phyloP scores from a whole-genome alignment of 768 basidiomycete genomes.

The Mycena vulgaris region DNA sequence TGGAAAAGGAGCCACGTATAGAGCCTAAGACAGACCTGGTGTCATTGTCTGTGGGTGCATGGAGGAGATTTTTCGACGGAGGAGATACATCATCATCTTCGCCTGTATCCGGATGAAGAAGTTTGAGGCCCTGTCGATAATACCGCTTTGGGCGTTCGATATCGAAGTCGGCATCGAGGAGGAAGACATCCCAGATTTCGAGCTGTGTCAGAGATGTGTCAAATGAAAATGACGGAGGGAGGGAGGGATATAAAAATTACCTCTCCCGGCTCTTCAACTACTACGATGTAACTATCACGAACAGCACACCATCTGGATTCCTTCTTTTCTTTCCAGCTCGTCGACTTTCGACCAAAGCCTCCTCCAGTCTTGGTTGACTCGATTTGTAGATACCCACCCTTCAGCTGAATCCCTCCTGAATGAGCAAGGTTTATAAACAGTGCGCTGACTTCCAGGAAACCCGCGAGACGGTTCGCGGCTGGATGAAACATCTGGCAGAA shows the following conservation, averaged over 20 bases:
- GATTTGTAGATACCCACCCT: constrained; percentile 87
- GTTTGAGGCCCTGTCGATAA: constrained; percentile 87
- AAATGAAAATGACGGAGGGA: not conserved
- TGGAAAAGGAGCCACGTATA: constrained; percentile 63
- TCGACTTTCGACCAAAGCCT: constrained; percentile 77
- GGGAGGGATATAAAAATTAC: constrained; percentile 52
- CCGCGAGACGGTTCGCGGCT: constrained; percentile 88
- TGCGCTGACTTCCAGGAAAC: constrained; percentile 94
- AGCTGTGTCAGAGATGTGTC: constrained; percentile 59
- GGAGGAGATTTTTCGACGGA: constrained; percentile 20
- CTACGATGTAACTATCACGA: constrained; percentile 92
- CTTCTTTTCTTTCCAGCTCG: constrained; percentile 70
- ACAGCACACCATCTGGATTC: constrained; percentile 92
- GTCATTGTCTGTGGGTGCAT: constrained; percentile 47
- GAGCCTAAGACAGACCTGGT: constrained; percentile 63
- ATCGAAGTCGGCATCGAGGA: constrained; percentile 89
- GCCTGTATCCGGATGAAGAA: constrained; percentile 62
- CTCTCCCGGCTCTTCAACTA: constrained; percentile 89
- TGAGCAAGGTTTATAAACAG: constrained; percentile 86
- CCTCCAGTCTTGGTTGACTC: constrained; percentile 66
- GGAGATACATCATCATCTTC: constrained; percentile 36
- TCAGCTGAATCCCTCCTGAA: constrained; percentile 89
- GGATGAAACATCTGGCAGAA: constrained; percentile 92
- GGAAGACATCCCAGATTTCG: constrained; percentile 94
- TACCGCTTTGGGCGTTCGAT: constrained; percentile 93